Evolutionary conservation across 805 yeast species (phyloP).

Genomic region (Naumovozyma baii): DNA sequence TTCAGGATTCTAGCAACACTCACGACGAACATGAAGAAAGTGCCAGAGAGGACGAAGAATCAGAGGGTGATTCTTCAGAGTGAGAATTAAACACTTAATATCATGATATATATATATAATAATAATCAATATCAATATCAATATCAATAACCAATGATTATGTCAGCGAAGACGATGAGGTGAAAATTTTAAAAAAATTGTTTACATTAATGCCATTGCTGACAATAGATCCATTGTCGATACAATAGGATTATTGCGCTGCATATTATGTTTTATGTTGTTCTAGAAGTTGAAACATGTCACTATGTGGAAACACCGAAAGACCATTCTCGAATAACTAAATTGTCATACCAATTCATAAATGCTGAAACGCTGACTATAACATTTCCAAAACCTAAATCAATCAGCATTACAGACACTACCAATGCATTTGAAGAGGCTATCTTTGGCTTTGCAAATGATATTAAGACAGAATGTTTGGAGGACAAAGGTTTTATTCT

Average conservation of each 20-base stretch:
- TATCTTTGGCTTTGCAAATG: slow-evolving; percentile 43
- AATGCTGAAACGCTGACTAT: slow-evolving; percentile 42
- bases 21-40: slow-evolving; percentile 2
- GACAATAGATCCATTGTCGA: too few relatives aligned
- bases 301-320: slow-evolving; percentile 29
- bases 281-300: slow-evolving; percentile 17
- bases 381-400: slow-evolving; percentile 41
- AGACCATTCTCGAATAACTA: slow-evolving; percentile 61
- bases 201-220: too few relatives aligned
- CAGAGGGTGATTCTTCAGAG: slow-evolving; percentile 4
- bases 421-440: slow-evolving; percentile 59
- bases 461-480: slow-evolving; percentile 35
- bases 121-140: background rate
- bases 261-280: slow-evolving; percentile 17
- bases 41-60: slow-evolving; percentile 3
- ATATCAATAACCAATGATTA: too few relatives aligned
- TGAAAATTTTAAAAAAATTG: background rate
- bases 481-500: slow-evolving; percentile 45
- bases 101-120: too few relatives aligned
- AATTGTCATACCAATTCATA: slow-evolving; percentile 56
- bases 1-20: background rate
- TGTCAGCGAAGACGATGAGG: background rate
- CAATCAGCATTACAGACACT: slow-evolving; percentile 48
- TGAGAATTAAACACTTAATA: too few relatives aligned
- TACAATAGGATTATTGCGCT: background rate